Conservation (phyloP, 805 yeast species). For the Suhomyces vadensis region DNA sequence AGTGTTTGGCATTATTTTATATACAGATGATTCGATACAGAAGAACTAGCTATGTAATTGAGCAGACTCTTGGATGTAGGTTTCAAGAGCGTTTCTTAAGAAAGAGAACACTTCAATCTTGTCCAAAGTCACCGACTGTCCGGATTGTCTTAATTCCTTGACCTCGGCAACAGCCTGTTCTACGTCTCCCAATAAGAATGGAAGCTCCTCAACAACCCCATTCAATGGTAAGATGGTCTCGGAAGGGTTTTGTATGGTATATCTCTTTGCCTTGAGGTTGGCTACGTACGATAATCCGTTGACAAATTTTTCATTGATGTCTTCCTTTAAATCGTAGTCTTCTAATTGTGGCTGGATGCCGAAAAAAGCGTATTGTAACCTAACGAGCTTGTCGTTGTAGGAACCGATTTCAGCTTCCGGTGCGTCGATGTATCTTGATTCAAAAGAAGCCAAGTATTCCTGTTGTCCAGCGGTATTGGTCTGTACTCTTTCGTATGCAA, state of each 20-base stretch:
- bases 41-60: too few relatives aligned
- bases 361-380: slow-evolving; percentile 79
- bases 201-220: slow-evolving; percentile 43
- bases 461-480: slow-evolving; percentile 45
- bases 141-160: slow-evolving; percentile 47
- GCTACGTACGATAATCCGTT: slow-evolving; percentile 73
- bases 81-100: slow-evolving; percentile 32
- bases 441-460: slow-evolving; percentile 57
- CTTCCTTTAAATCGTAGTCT: slow-evolving; percentile 55
- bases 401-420: slow-evolving; percentile 50
- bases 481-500: slow-evolving; percentile 62
- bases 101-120: slow-evolving; percentile 44
- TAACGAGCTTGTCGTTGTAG: slow-evolving; percentile 66
- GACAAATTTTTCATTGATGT: slow-evolving; percentile 49
- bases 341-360: slow-evolving; percentile 76
- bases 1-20: background rate
- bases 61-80: slow-evolving; percentile 14
- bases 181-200: slow-evolving; percentile 36
- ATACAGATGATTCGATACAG: slow-evolving; percentile 4
- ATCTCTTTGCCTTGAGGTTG: slow-evolving; percentile 56
- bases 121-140: slow-evolving; percentile 27
- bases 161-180: slow-evolving; percentile 49
- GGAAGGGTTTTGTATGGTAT: slow-evolving; percentile 20
- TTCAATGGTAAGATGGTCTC: slow-evolving; percentile 34
- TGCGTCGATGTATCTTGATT: slow-evolving; percentile 52